These are phyloP conservation scores for Blastobotrys parvus DNA, from an alignment of 805 yeast species.

Conservation along the genomic window DNA sequence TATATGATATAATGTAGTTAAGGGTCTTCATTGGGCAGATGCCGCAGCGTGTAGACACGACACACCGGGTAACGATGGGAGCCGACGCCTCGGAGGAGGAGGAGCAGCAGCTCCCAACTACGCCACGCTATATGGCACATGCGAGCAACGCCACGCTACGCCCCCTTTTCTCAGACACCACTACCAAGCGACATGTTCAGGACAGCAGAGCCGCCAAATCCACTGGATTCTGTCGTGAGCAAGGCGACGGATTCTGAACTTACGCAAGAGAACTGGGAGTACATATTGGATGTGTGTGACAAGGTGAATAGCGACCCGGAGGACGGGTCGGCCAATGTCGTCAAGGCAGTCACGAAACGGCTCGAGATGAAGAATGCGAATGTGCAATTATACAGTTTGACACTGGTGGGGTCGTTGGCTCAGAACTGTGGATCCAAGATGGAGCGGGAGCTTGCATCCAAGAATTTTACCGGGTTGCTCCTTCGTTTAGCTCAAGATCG, in stretches of 20 bases:
- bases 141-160: too few relatives aligned
- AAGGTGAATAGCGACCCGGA: conserved; percentile 54
- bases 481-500: conserved; percentile 44
- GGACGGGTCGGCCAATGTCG: conserved; percentile 40
- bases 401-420: conserved; percentile 49
- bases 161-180: too few relatives aligned
- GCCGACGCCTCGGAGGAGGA: too few relatives aligned
- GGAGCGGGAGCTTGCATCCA: conserved; percentile 54
- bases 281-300: conserved; percentile 59
- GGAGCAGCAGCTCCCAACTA: too few relatives aligned
- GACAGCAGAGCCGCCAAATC: conserved; percentile 20
- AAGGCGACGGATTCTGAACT: conserved; percentile 60
- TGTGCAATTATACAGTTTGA: conserved; percentile 50
- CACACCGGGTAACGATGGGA: too few relatives aligned
- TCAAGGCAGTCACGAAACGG: conserved; percentile 40
- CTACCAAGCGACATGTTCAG: conserved; percentile 21
- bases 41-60: too few relatives aligned
- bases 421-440: conserved; percentile 71
- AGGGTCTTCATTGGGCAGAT: too few relatives aligned
- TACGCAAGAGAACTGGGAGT: conserved; percentile 61
- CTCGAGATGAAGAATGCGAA: conserved; percentile 52
- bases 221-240: conserved; percentile 21
- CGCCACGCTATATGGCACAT: too few relatives aligned
- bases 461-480: conserved; percentile 42
- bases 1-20: too few relatives aligned